Evolutionary conservation across 495 filamentous ascomycete species (phyloP), one percentile per base, ranked within the genome.

Genomic region (Podospora conica): DNA sequence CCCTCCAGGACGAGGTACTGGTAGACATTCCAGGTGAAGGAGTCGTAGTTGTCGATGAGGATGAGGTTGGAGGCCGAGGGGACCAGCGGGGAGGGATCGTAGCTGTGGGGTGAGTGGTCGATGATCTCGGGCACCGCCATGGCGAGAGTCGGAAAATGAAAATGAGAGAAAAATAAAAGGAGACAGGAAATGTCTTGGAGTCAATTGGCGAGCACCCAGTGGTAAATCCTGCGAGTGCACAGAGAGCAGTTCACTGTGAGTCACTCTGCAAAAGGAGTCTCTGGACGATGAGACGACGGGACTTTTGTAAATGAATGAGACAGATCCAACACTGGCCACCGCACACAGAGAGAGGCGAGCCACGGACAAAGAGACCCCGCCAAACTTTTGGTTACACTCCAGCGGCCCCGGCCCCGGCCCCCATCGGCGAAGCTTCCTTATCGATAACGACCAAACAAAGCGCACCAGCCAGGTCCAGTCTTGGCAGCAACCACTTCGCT

Each of bases 31-130:
- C 92, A 98, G 66, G 94, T 96, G 72, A 98, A 99, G 0, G 94
- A 97, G 78, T 99, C 95, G 76, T 97, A 99, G 80, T 99, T 99
- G 80, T 98, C 95, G 71, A 99, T 96, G 64, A 99, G 81, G 63
- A 99, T 86, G 27, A 99, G 85, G 80, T 98, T 98, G 33, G 88
- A 88, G 25, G 94, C 94, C 58, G 83, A 91, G 21, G 86, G 74
- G 28, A 96, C 78, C 60, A 86, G 84, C 58, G 88, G 78, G 20
- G 85, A 86, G 61, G 85, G 86, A 65, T 87, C 85, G 69, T 90
- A 89, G 74, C 93, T 88, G 76, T 90, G 88, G 73, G 91, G 90
- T 54, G 93, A 96, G 76, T 93, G 87, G 78, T 96, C 93, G 71
- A 95, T 86, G 61, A 95, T 75, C 73, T 82, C 84, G 70, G 78